Evolutionary conservation across 1,139 yeast genomes (phyloP), one percentile per base, ranked within the genome.

Genomic region (Candida sanyaensis): DNA sequence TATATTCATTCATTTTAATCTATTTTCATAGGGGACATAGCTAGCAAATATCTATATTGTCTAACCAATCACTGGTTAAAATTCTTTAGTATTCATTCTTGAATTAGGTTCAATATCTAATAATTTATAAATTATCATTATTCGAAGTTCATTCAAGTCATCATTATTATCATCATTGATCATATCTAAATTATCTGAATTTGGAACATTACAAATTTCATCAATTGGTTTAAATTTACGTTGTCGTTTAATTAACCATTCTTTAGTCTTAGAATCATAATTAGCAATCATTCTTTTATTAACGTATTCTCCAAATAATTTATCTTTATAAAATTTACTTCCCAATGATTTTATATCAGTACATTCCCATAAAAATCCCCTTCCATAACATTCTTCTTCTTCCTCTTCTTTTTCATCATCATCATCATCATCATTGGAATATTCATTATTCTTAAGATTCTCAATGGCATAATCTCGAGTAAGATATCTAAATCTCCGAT

Each of bases 51-150:
- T 71, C 77, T 8, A 78, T 74, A 17, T 72, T 64, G n/a, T 68
- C 66, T 72, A 81, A 71, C 86, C 86, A 81, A 41, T 77, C 72
- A 34, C 80, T 68, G 45, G 66, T 69, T 43, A 80, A 57, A 80
- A 65, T 43, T 71, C 68, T n/a, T 64, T 68, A 6, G 74, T 65
- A 1, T 69, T 66, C 36, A 77, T 60, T 57, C 90, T 69, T 38
- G 72, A 69, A 13, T 59, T 58, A 2, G 86, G 83, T 53, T 80
- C 72, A 12, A 81, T 75, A 56, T 84, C 86, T 51, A 85, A 68
- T 51, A 84, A 74, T 55, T 78, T 78, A 60, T 85, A 84, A 36
- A 84, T 62, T 30, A 78, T 73, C 58, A 74, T 70, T 49, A 76
- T 74, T 59, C 89, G 73, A 52, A 81, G 50, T 56, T 69, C 64